Evolutionary conservation across 2,329 filamentous ascomycete species (phyloP), one percentile per base, ranked within the genome.

Genomic region (Cladosporium sp.): DNA sequence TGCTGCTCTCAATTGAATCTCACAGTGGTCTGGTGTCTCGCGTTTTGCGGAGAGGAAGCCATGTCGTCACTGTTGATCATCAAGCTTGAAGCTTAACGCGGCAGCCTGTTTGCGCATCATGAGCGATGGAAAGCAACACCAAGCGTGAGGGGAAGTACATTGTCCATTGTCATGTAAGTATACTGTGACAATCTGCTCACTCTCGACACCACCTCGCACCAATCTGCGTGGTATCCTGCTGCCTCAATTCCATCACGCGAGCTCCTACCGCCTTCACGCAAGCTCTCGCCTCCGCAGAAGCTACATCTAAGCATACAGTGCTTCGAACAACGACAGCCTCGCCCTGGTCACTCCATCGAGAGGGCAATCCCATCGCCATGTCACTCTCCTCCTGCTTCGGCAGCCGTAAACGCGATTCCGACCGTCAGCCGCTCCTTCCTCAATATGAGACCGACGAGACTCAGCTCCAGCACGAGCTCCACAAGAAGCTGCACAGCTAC

Each of bases 401-500:
- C 47, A 77, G 79, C 63, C 80, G 79, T 67, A 74, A 75, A 61
- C 58, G 60, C 34, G 59, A 54, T 19, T 81, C 80, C 59, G 89
- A 93, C 70, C 87, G 85, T 55, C 80, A 92, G 69, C 92, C 92
- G 62, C 81, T 96, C 59, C 85, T 96, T 51, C 89, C 92, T 59
- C 87, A 86, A 67, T 94, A 94, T 79, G 80, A 86, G 67, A 38
- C 36, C 28, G 88, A 95, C 73, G 90, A 94, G 68, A 96, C 92
- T 1, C 76, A 80, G 34, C 78, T 92, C 56, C 90, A 96, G 80
- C 82, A 86, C 50, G 81, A 86, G 67, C 82, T 96, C 60, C 90
- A 93, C 69, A 86, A 93, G 73, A 97, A 96, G 80, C 83, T 97
- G 61, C 93, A 96, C 75, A 88, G 88, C 25, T 97, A 96, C 71